Evolutionary conservation across 164 flowering plant species (phyloP).

Genomic region (Sextonia rubra): DNA sequence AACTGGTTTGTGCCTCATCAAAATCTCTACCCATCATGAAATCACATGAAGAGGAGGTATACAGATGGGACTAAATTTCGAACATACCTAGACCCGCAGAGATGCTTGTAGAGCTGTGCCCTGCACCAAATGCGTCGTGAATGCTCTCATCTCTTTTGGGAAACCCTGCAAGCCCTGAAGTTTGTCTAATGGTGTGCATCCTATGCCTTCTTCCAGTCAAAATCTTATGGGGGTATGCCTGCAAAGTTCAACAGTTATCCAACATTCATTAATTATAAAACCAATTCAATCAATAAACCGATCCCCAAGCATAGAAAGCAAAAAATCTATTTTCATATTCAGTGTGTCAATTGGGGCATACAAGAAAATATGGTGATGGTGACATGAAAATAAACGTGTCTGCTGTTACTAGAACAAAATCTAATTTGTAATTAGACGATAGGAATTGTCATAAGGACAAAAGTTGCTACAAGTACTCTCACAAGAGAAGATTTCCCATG

Average conservation of each 20-base stretch:
- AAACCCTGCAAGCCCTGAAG: slow-evolving; percentile 86
- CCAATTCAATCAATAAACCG: background rate
- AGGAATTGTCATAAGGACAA: too few species aligned
- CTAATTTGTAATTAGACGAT: too few species aligned
- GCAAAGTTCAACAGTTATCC: slow-evolving; percentile 15
- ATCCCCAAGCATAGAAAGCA: background rate
- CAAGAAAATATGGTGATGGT: too few species aligned
- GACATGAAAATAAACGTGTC: background rate
- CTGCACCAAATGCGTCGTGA: slow-evolving; percentile 90
- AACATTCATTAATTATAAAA: background rate
- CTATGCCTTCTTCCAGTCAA: slow-evolving; percentile 83
- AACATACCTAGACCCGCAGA: slow-evolving; percentile 89
- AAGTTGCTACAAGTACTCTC: too few species aligned
- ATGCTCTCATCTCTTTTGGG: slow-evolving; percentile 88
- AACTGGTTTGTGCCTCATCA: background rate
- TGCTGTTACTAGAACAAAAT: too few species aligned
- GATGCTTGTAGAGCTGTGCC: slow-evolving; percentile 94
- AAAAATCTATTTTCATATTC: too few species aligned
- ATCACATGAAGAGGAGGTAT: background rate
- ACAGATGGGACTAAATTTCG: background rate
- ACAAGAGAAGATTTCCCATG: too few species aligned
- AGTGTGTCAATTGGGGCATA: background rate
- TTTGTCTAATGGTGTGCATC: slow-evolving; percentile 80
- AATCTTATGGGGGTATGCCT: slow-evolving; percentile 93
- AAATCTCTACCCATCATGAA: background rate